phyloP scores from a whole-genome alignment of 2,329 filamentous ascomycete species.

The Ceratocystis papillata region DNA sequence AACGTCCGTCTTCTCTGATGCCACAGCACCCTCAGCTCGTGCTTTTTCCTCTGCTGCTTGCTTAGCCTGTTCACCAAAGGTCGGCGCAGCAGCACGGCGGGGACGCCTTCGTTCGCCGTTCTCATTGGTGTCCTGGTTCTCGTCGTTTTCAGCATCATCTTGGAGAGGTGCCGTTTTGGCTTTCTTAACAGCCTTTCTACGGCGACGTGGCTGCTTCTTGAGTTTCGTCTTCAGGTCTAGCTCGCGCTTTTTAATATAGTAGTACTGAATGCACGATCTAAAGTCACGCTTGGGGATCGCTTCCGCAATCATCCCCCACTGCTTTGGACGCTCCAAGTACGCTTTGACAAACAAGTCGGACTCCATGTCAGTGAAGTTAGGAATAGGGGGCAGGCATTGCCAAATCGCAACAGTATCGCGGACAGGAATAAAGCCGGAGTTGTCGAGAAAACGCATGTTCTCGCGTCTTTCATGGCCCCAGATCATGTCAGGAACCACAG shows the following conservation, averaged over 20 bases:
- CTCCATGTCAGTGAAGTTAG: constrained; percentile 66
- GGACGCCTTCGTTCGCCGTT: constrained; percentile 51
- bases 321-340: constrained; percentile 67
- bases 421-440: constrained; percentile 52
- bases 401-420: constrained; percentile 58
- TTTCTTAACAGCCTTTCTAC: constrained; percentile 48
- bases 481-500: constrained; percentile 59
- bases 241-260: constrained; percentile 68
- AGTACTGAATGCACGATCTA: constrained; percentile 73
- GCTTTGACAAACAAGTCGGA: constrained; percentile 59
- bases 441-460: constrained; percentile 52
- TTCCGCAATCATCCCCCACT: constrained; percentile 68
- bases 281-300: constrained; percentile 58
- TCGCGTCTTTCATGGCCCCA: constrained; percentile 50
- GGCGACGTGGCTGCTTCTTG: constrained; percentile 50
- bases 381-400: constrained; percentile 59
- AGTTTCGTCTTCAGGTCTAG: constrained; percentile 67
- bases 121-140: constrained; percentile 46
- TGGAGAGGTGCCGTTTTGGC: constrained; percentile 54
- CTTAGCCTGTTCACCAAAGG: constrained; percentile 50
- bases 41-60: constrained; percentile 23
- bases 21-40: constrained; percentile 15
- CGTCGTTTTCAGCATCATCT: constrained; percentile 54
- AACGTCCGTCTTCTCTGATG: constrained; percentile 17
- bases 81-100: constrained; percentile 58